Evolutionary conservation across 306 rosid species (phyloP).

Genomic region (Delonix regia): DNA sequence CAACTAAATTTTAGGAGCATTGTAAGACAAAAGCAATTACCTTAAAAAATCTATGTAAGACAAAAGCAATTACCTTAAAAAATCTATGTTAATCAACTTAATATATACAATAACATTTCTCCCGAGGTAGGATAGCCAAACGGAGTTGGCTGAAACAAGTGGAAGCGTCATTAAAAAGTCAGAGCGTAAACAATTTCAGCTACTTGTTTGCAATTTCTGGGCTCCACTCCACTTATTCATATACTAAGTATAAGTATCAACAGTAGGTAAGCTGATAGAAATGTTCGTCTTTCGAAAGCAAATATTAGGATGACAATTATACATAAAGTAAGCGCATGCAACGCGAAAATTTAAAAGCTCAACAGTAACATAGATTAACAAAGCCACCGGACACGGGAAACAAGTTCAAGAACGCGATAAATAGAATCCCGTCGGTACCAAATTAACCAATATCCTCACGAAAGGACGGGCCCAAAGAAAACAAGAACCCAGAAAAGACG

Average conservation of each 20-base stretch:
- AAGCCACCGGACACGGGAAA: background rate
- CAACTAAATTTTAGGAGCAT: background rate
- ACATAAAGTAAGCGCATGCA: constrained; percentile 30
- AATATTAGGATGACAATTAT: background rate
- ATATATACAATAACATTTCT: background rate
- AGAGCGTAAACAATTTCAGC: background rate
- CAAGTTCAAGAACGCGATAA: background rate
- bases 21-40: background rate
- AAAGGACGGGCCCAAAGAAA: background rate
- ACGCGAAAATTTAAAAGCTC: background rate
- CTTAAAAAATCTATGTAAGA: background rate
- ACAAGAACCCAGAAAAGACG: background rate
- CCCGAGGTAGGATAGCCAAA: background rate
- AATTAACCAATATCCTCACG: background rate
- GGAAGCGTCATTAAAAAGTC: background rate
- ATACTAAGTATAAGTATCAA: background rate
- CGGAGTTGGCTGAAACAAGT: background rate
- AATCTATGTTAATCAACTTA: background rate
- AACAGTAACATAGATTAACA: constrained; percentile 25
- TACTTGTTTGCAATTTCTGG: background rate
- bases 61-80: background rate
- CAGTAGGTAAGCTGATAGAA: background rate
- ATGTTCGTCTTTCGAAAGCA: background rate
- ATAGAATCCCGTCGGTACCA: background rate
- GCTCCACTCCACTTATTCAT: background rate